Conservation (phyloP, 768 basidiomycete species). For the Pleurotus salmoneostramineus region DNA sequence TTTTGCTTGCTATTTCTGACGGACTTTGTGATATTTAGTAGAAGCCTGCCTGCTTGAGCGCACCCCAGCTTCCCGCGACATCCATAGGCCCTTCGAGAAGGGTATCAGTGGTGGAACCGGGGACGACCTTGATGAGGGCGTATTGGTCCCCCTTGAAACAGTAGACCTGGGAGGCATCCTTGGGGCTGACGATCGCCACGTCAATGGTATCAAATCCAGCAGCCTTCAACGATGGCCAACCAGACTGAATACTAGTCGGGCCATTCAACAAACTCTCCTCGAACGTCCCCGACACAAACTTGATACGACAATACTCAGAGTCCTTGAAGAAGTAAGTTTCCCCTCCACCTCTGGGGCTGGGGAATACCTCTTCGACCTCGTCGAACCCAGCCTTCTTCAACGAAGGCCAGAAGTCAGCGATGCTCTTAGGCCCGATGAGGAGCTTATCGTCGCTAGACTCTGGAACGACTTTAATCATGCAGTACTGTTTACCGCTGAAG, state of each 20-base stretch:
- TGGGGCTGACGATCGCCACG: neutral
- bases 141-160: conserved; percentile 2
- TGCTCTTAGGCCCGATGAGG: neutral
- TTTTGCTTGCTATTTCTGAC: neutral
- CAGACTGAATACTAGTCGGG: neutral
- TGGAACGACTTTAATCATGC: conserved; percentile 4
- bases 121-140: neutral
- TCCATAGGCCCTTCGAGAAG: neutral
- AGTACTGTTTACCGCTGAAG: conserved; percentile 4
- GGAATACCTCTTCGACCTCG: neutral
- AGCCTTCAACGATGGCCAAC: neutral
- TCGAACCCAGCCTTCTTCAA: neutral
- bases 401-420: neutral
- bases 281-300: neutral
- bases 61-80: neutral
- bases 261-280: neutral
- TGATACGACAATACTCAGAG: neutral
- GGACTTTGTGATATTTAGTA: neutral
- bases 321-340: conserved; percentile 4
- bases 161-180: conserved; percentile 1
- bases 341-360: neutral
- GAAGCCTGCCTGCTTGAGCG: conserved; percentile 1
- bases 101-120: neutral
- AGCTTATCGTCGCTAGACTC: neutral
- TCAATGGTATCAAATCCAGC: conserved; percentile 2